These are phyloP conservation scores for Mortierella sp. DNA, from an alignment of 371 early-diverging fungal species.

Conservation along the genomic window DNA sequence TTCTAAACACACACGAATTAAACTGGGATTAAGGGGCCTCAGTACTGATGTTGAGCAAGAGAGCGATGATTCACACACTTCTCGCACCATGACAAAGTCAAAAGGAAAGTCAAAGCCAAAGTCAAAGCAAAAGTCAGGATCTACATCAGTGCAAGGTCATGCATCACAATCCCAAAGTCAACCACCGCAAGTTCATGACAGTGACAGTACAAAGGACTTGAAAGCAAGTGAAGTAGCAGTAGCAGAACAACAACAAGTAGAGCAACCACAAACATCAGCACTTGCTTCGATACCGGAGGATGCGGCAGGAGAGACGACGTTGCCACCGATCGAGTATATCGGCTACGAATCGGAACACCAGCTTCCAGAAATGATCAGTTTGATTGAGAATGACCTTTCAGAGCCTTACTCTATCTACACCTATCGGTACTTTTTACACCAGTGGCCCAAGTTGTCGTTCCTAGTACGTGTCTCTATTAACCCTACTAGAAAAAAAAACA, in stretches of 20 bases:
- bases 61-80: no score
- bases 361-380: slow-evolving; percentile 73
- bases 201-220: slow-evolving; percentile 3
- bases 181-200: not conserved
- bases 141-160: no score
- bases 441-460: slow-evolving; percentile 89
- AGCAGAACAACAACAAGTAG: not conserved
- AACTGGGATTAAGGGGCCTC: no score
- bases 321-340: slow-evolving; percentile 61
- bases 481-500: no score
- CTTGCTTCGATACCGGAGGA: no score
- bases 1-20: no score
- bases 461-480: slow-evolving; percentile 62
- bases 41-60: no score
- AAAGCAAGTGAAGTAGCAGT: not conserved
- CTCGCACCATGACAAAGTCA: slow-evolving; percentile 17
- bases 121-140: no score
- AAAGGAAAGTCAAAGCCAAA: slow-evolving; percentile 21
- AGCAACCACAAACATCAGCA: slow-evolving; percentile 4
- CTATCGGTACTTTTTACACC: slow-evolving; percentile 95
- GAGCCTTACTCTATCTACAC: slow-evolving; percentile 98
- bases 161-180: not conserved
- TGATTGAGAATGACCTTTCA: slow-evolving; percentile 92
- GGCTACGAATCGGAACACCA: slow-evolving; percentile 75
- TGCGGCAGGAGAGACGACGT: not conserved